Evolutionary conservation across 306 rosid species (phyloP).

Genomic region (Argentina anserina): DNA sequence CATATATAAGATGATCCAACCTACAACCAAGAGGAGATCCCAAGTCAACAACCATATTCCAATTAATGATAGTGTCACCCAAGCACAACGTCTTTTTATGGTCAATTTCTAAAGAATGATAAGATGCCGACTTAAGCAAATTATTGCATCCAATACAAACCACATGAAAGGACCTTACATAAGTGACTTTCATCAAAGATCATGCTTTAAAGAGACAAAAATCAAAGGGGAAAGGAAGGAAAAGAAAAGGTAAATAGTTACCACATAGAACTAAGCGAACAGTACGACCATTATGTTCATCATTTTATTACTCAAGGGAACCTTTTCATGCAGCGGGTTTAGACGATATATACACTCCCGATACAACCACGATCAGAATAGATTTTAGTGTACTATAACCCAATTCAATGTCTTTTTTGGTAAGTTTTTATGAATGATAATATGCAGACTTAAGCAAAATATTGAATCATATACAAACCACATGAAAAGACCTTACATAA

Average conservation of each 20-base stretch:
- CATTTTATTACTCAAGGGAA: neutral
- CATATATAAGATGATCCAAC: conserved; percentile 77
- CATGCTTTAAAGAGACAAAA: neutral
- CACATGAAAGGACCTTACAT: neutral
- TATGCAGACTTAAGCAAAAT: no score
- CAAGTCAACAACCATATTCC: conserved; percentile 10
- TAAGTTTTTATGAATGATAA: no score
- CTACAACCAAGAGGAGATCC: conserved; percentile 43
- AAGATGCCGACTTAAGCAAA: neutral
- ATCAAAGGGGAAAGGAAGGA: neutral
- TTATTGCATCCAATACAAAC: neutral
- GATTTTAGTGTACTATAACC: no score
- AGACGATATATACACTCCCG: neutral
- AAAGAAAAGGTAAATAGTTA: neutral
- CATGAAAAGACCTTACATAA: neutral
- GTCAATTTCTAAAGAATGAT: neutral
- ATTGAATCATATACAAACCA: neutral
- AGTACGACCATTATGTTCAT: neutral
- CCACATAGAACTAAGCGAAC: neutral
- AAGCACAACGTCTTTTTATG: neutral
- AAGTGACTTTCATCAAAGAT: neutral
- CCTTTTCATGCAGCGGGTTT: neutral
- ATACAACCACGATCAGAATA: no score
- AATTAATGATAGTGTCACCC: conserved; percentile 4
- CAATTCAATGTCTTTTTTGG: no score